A percentile compares a stretch with the other conserved stretches of the same genome.
phyloP scores from a whole-genome alignment of 2,329 filamentous ascomycete species.

The Pseudogymnoascus sp. region DNA sequence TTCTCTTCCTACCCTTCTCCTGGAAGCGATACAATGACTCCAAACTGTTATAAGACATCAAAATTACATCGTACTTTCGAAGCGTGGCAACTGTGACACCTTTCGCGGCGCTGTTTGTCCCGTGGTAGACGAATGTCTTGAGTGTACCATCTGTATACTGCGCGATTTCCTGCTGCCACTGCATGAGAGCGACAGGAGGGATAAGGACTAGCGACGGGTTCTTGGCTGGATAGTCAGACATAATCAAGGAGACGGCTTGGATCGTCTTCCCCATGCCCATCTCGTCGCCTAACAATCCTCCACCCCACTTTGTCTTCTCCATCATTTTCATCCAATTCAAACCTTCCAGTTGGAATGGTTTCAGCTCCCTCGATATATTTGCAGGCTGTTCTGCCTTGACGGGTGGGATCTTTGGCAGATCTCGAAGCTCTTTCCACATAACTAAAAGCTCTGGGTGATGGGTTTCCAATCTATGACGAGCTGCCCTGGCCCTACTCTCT shows the following conservation, averaged over 20 bases:
- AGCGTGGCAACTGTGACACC: slow-evolving; percentile 66
- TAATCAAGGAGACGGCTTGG: slow-evolving; percentile 93
- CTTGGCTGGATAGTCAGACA: slow-evolving; percentile 89
- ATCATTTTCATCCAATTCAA: slow-evolving; percentile 91
- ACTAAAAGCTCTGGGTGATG: slow-evolving; percentile 72
- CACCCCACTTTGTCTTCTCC: slow-evolving; percentile 77
- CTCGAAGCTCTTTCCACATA: slow-evolving; percentile 77
- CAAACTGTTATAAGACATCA: slow-evolving; percentile 91
- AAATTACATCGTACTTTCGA: slow-evolving; percentile 81
- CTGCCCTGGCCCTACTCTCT: slow-evolving; percentile 30
- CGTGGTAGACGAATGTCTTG: slow-evolving; percentile 86
- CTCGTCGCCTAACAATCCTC: slow-evolving; percentile 88
- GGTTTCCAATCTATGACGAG: slow-evolving; percentile 62
- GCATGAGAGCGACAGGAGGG: slow-evolving; percentile 89
- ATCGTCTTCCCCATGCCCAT: slow-evolving; percentile 99
- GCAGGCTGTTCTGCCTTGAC: slow-evolving; percentile 63
- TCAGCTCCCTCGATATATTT: slow-evolving; percentile 74
- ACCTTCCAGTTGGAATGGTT: slow-evolving; percentile 90
- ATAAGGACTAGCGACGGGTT: slow-evolving; percentile 81
- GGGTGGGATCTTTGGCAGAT: slow-evolving; percentile 58
- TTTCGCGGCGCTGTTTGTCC: slow-evolving; percentile 78
- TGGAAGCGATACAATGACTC: slow-evolving; percentile 92
- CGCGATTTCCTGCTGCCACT: slow-evolving; percentile 80
- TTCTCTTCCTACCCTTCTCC: slow-evolving; percentile 79
- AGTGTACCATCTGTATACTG: slow-evolving; percentile 80